Percentiles rank a stretch among this genome's conserved stretches.
These are phyloP conservation scores for Spirogloea muscicola DNA, from an alignment of 139 green algal genomes.

Conservation along the genomic window DNA sequence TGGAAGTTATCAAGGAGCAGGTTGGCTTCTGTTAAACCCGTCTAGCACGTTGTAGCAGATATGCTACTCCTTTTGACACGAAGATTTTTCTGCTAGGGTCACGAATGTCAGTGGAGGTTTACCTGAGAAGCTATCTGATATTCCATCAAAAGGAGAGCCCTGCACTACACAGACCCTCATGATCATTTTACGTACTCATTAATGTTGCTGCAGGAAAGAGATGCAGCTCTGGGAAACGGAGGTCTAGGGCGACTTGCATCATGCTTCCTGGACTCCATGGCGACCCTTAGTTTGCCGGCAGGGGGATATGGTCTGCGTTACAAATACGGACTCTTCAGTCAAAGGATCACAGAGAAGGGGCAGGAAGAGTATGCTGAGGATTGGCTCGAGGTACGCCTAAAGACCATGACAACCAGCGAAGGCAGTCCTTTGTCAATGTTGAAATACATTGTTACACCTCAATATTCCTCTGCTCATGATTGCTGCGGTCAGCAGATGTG, in stretches of 20 bases:
- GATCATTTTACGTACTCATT: neutral
- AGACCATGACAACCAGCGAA: neutral
- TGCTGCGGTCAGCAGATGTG: neutral
- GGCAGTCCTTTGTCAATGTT: neutral
- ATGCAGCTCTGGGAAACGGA: constrained; percentile 92
- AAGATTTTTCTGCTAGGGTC: no score
- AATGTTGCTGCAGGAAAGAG: constrained; percentile 52
- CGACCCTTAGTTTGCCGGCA: constrained; percentile 87
- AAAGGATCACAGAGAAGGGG: constrained; percentile 56
- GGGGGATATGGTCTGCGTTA: constrained; percentile 95
- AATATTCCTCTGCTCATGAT: neutral
- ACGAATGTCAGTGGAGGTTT: neutral
- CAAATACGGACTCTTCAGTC: constrained; percentile 95
- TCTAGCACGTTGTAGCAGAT: no score
- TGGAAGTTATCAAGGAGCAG: constrained; percentile 51
- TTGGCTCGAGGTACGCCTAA: constrained; percentile 75
- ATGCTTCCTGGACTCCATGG: constrained; percentile 99
- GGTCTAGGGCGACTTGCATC: constrained; percentile 89
- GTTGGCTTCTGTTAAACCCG: no score
- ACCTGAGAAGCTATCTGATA: neutral
- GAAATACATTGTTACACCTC: neutral
- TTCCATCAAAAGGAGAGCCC: neutral
- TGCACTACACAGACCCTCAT: neutral
- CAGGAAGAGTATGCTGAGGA: constrained; percentile 90
- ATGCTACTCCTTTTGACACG: no score